These are phyloP conservation scores for Termitomyces sp. DNA, from an alignment of 1,284 basidiomycete genomes.

Conservation along the genomic window DNA sequence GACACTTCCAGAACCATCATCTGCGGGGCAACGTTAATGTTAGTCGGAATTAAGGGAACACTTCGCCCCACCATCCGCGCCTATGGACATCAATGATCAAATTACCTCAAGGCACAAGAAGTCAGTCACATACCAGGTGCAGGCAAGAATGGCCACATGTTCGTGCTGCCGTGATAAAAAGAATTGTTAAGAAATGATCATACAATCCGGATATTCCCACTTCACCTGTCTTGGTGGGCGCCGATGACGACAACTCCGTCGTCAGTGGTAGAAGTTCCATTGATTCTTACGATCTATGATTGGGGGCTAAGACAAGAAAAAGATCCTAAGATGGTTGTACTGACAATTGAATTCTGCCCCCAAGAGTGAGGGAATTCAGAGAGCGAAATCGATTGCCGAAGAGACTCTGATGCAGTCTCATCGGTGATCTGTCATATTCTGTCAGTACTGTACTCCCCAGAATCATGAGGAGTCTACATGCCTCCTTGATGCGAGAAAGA, in stretches of 20 bases:
- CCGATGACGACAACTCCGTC: slow-evolving; percentile 64
- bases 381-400: slow-evolving; percentile 59
- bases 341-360: slow-evolving; percentile 87
- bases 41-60: slow-evolving; percentile 11
- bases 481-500: slow-evolving; percentile 64
- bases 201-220: slow-evolving; percentile 12
- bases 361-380: slow-evolving; percentile 85
- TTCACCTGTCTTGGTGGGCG: slow-evolving; percentile 87
- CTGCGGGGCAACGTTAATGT: slow-evolving; percentile 31
- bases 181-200: slow-evolving; percentile 13
- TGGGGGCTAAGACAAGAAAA: slow-evolving; percentile 13
- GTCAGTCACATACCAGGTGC: slow-evolving; percentile 63
- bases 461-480: slow-evolving; percentile 27
- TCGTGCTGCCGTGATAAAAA: slow-evolving; percentile 49
- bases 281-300: slow-evolving; percentile 63
- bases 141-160: slow-evolving; percentile 82
- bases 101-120: slow-evolving; percentile 7
- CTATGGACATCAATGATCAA: slow-evolving; percentile 39
- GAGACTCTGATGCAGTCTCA: slow-evolving; percentile 50
- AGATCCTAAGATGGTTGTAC: slow-evolving; percentile 22
- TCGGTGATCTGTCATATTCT: slow-evolving; percentile 53
- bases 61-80: slow-evolving; percentile 61
- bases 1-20: slow-evolving; percentile 89
- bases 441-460: slow-evolving; percentile 8
- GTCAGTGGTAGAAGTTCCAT: slow-evolving; percentile 58